A percentile compares a stretch with the other conserved stretches of the same genome.
Conservation (phyloP, 176 grass and related monocot species). For the Guadua angustifolia region DNA sequence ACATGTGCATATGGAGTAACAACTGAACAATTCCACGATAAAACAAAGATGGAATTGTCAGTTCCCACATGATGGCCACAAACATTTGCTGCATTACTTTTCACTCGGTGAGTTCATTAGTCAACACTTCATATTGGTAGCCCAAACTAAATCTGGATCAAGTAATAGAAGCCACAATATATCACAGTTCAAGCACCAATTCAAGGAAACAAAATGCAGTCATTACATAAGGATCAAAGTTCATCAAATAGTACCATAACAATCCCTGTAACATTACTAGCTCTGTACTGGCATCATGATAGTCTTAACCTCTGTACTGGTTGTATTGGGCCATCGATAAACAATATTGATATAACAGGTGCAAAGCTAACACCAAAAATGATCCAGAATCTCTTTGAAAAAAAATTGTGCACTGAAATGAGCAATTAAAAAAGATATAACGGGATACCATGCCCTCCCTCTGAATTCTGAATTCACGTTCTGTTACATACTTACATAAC, state of each 20-base stretch:
- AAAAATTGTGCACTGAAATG: background rate
- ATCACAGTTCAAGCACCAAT: background rate
- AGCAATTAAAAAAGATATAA: background rate
- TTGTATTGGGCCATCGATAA: background rate
- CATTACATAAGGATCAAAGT: background rate
- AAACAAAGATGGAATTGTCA: slow-evolving; percentile 15
- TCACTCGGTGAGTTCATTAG: background rate
- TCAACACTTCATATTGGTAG: slow-evolving; percentile 1
- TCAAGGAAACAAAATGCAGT: background rate
- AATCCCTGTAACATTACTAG: background rate
- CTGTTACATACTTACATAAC: too few relatives aligned
- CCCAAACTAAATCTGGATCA: background rate
- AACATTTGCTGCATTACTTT: background rate
- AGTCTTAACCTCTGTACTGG: background rate
- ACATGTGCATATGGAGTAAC: background rate
- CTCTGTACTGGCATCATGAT: background rate
- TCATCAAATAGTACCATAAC: background rate
- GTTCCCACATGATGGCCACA: background rate
- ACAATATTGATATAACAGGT: background rate
- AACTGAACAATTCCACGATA: background rate
- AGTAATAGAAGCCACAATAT: background rate
- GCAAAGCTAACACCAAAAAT: background rate
- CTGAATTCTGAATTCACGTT: too few relatives aligned
- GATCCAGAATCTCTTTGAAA: background rate
- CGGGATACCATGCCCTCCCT: too few relatives aligned